These are phyloP conservation scores for Parathielavia appendiculata DNA, from an alignment of 495 filamentous ascomycete genomes.

Conservation along the genomic window DNA sequence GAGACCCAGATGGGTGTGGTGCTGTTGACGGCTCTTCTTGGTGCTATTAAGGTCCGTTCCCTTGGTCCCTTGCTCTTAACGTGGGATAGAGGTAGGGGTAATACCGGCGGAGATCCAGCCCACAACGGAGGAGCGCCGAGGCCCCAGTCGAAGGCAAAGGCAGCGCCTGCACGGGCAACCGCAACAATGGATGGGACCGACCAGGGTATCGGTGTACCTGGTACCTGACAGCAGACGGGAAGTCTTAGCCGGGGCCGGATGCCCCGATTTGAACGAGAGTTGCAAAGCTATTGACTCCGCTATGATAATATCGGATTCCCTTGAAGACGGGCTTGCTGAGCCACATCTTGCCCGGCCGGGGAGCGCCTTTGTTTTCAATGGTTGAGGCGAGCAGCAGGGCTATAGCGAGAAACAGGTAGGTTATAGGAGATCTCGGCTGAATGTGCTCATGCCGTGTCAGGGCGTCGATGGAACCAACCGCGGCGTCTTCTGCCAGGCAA, in stretches of 20 bases:
- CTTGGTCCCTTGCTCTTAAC: slow-evolving; percentile 40
- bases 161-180: slow-evolving; percentile 41
- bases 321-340: slow-evolving; percentile 43
- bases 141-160: slow-evolving; percentile 42
- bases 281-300: slow-evolving; percentile 36
- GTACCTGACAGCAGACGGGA: slow-evolving; percentile 36
- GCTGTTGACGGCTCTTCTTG: slow-evolving; percentile 38
- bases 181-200: slow-evolving; percentile 24
- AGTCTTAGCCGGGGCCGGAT: slow-evolving; percentile 27
- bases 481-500: slow-evolving; percentile 34
- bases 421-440: slow-evolving; percentile 47
- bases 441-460: slow-evolving; percentile 50
- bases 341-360: slow-evolving; percentile 39
- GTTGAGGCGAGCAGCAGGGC: slow-evolving; percentile 32
- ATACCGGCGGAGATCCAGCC: slow-evolving; percentile 46
- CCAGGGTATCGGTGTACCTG: slow-evolving; percentile 31
- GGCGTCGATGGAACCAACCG: slow-evolving; percentile 43
- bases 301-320: slow-evolving; percentile 35
- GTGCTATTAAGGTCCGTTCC: slow-evolving; percentile 40
- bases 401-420: slow-evolving; percentile 40
- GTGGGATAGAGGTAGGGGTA: slow-evolving; percentile 48
- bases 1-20: slow-evolving; percentile 42
- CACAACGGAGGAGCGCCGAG: slow-evolving; percentile 45
- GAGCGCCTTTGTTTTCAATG: background rate
- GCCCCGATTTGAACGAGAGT: slow-evolving; percentile 39